These are phyloP conservation scores for Pseudogymnoascus sp. DNA, from an alignment of 2,329 filamentous ascomycete genomes.

Conservation along the genomic window DNA sequence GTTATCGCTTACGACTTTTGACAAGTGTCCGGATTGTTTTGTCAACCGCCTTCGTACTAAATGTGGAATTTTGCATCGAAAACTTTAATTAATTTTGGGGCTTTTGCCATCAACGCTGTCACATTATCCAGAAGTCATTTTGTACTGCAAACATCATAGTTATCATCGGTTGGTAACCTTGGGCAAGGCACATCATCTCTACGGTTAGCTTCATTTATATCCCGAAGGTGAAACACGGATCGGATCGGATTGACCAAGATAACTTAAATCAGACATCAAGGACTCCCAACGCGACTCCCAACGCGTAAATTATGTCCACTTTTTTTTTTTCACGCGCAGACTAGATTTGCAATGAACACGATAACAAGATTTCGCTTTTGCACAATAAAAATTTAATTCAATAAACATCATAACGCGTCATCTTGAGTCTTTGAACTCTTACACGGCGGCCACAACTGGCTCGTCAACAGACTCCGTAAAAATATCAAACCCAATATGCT, in stretches of 20 bases:
- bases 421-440: neutral
- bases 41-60: too few relatives aligned
- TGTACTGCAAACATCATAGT: neutral
- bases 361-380: neutral
- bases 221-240: neutral
- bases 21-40: too few relatives aligned
- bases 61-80: neutral
- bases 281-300: neutral
- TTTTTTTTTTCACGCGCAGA: neutral
- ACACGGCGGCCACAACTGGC: neutral
- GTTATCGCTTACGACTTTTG: too few relatives aligned
- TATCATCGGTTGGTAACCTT: neutral
- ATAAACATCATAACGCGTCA: neutral
- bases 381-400: neutral
- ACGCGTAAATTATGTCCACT: neutral
- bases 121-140: neutral
- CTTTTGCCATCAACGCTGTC: neutral
- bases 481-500: neutral
- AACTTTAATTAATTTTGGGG: neutral
- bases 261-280: neutral
- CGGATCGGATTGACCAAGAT: neutral
- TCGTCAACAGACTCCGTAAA: neutral
- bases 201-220: neutral
- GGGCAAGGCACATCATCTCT: neutral
- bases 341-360: neutral